phyloP scores from a whole-genome alignment of 192 early-diverging fungal genomes.

The Umbelopsis sp. region DNA sequence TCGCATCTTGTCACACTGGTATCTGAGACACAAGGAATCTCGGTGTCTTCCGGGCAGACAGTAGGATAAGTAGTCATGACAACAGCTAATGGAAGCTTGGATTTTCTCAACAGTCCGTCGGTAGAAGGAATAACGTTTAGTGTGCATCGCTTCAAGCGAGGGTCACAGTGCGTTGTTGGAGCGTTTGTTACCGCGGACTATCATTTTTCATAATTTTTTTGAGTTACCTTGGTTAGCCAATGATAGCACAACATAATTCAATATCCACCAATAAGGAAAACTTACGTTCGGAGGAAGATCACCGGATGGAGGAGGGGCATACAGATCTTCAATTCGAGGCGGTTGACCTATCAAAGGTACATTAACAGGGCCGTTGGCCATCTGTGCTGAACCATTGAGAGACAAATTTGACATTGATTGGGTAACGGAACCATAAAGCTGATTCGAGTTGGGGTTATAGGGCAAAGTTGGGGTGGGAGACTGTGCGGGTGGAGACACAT shows the following conservation, averaged over 20 bases:
- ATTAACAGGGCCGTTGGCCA: background rate
- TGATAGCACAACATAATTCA: background rate
- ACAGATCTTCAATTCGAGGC: background rate
- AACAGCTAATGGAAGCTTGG: conserved; percentile 78
- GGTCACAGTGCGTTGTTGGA: conserved; percentile 19
- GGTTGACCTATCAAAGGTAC: conserved; percentile 15
- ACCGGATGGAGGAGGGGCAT: background rate
- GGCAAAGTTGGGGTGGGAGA: conserved; percentile 2
- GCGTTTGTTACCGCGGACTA: conserved; percentile 26
- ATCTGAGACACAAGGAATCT: conserved; percentile 58
- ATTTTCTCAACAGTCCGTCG: conserved; percentile 67
- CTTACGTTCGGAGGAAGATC: conserved; percentile 15
- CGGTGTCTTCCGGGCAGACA: background rate
- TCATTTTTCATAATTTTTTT: background rate
- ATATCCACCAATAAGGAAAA: conserved; percentile 14
- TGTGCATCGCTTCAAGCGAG: conserved; percentile 60
- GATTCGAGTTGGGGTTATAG: conserved; percentile 11
- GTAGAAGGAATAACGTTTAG: conserved; percentile 78
- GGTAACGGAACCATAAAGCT: background rate
- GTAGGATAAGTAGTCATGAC: conserved; percentile 67
- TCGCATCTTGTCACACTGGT: conserved; percentile 80
- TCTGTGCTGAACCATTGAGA: background rate
- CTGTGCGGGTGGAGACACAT: background rate
- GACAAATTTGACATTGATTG: conserved; percentile 6
- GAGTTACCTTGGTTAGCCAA: background rate